Percentiles rank a stretch among this genome's conserved stretches.
phyloP scores from a whole-genome alignment of 2,329 filamentous ascomycete species.

The Scedosporium minutisporum region DNA sequence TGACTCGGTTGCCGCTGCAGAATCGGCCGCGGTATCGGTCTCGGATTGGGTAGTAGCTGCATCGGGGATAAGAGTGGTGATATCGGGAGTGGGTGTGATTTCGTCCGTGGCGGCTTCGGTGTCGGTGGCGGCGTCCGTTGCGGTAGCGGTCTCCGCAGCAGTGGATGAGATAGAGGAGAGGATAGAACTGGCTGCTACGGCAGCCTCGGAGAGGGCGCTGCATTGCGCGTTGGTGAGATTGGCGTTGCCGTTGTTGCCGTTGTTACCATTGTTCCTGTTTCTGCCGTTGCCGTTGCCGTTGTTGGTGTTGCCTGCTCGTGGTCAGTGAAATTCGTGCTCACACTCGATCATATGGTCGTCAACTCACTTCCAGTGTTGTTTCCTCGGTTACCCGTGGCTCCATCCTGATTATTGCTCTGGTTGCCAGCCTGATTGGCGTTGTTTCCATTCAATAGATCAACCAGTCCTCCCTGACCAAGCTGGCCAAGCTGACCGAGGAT shows the following conservation, averaged over 20 bases:
- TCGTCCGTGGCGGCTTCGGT: neutral
- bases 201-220: conserved; percentile 1
- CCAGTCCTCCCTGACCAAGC: neutral
- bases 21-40: neutral
- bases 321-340: neutral
- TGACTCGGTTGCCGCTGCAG: neutral
- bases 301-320: neutral
- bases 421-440: neutral
- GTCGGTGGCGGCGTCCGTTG: neutral
- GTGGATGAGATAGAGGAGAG: neutral
- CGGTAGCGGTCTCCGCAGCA: neutral
- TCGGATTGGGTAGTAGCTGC: neutral
- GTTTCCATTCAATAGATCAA: neutral
- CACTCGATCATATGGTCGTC: too few species aligned
- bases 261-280: neutral
- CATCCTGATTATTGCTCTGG: too few species aligned
- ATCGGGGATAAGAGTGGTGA: neutral
- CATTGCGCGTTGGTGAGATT: neutral
- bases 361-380: neutral
- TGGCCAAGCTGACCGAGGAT: neutral
- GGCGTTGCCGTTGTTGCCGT: neutral
- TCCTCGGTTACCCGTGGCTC: neutral
- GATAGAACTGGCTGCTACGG: neutral
- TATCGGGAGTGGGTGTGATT: neutral
- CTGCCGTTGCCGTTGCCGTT: neutral